phyloP scores from a whole-genome alignment of 306 rosid genomes.

The Cucumis cinereus region DNA sequence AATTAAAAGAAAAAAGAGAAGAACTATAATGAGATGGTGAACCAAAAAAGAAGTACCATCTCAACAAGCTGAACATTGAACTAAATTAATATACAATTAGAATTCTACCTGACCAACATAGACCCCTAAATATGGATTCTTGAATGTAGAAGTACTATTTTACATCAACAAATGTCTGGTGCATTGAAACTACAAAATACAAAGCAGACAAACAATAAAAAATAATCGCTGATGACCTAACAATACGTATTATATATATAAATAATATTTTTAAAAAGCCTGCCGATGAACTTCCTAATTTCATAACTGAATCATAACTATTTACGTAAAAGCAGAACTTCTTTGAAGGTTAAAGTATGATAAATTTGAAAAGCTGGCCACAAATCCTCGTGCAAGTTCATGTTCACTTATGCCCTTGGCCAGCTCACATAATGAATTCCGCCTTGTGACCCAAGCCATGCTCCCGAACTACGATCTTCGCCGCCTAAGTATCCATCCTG shows the following conservation, averaged over 20 bases:
- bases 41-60: no score
- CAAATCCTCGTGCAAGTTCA: not conserved
- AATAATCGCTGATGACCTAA: not conserved
- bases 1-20: no score
- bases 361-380: not conserved
- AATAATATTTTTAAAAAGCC: not conserved
- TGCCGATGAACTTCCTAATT: not conserved
- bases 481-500: slow-evolving; percentile 8
- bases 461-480: slow-evolving; percentile 23
- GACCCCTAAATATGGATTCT: not conserved
- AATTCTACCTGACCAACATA: not conserved
- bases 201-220: not conserved
- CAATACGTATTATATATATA: not conserved
- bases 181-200: not conserved
- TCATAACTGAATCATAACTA: not conserved
- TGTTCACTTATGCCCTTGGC: slow-evolving; percentile 7
- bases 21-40: no score
- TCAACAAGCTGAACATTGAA: no score
- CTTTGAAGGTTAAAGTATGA: not conserved
- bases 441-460: slow-evolving; percentile 78
- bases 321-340: not conserved
- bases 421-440: slow-evolving; percentile 63
- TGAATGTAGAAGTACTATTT: not conserved
- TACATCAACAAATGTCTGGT: not conserved
- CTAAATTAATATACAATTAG: no score